Conservation (phyloP, 2,329 filamentous ascomycete genomes). For the Teratosphaeria epicoccoides region DNA sequence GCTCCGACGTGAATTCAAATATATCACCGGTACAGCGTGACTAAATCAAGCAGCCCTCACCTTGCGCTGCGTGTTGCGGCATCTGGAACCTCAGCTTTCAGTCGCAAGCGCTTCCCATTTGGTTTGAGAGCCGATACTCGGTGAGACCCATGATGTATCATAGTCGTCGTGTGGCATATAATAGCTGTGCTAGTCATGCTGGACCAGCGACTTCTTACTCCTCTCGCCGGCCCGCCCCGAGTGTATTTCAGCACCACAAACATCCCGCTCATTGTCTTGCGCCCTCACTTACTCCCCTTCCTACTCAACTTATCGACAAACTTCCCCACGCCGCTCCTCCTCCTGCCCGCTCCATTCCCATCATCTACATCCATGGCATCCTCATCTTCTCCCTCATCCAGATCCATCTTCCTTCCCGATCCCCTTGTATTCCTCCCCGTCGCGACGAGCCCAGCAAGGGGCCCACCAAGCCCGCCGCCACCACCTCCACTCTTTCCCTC, state of each 20-base stretch:
- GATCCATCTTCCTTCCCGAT: constrained; percentile 1
- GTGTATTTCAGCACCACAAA: not conserved
- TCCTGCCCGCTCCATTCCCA: constrained; percentile 1
- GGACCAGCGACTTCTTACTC: too few relatives aligned
- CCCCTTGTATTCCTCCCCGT: constrained; percentile 9
- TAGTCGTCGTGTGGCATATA: too few relatives aligned
- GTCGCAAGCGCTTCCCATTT: too few relatives aligned
- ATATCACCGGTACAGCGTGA: too few relatives aligned
- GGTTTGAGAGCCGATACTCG: too few relatives aligned
- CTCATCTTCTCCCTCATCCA: constrained; percentile 17
- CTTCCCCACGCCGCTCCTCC: not conserved
- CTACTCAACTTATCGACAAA: not conserved
- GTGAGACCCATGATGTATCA: too few relatives aligned
- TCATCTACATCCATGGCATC: constrained; percentile 28
- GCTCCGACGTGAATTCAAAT: too few relatives aligned
- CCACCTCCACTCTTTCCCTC: constrained; percentile 10
- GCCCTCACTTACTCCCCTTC: not conserved
- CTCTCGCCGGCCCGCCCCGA: too few relatives aligned
- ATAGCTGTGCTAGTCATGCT: too few relatives aligned
- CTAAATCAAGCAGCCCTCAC: too few relatives aligned
- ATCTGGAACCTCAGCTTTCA: too few relatives aligned
- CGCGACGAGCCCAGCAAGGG: constrained; percentile 3
- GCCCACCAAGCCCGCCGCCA: constrained; percentile 3
- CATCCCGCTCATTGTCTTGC: not conserved
- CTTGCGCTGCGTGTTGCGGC: too few relatives aligned